Percentiles rank a stretch among this genome's conserved stretches.
These are phyloP conservation scores for Globisporangium paroecandrum DNA, from an alignment of 352 stramenopile species.

Conservation along the genomic window DNA sequence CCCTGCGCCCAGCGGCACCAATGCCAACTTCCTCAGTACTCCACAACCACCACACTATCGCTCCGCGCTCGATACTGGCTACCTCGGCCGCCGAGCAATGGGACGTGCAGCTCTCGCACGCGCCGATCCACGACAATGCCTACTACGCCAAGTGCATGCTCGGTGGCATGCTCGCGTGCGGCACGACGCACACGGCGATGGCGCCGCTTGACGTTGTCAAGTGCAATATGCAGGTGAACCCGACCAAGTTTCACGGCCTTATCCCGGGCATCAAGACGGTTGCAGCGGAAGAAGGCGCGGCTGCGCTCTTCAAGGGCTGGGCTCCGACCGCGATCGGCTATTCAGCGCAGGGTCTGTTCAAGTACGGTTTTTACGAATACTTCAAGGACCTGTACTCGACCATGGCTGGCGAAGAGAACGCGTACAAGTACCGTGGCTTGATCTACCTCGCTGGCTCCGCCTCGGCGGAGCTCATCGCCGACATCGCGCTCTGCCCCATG, in stretches of 20 bases:
- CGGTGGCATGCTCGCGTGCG: constrained; percentile 89
- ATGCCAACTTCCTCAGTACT: neutral
- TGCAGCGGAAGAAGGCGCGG: constrained; percentile 80
- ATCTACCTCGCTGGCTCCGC: constrained; percentile 92
- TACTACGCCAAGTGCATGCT: constrained; percentile 96
- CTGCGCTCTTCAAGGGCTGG: constrained; percentile 91
- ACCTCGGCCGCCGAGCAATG: constrained; percentile 73
- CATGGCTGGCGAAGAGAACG: constrained; percentile 89
- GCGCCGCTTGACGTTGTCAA: constrained; percentile 94
- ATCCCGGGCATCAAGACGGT: constrained; percentile 83
- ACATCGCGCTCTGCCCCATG: constrained; percentile 93
- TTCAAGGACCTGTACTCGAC: constrained; percentile 94
- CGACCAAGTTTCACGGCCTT: constrained; percentile 81
- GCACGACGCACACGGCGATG: constrained; percentile 91
- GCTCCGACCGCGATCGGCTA: constrained; percentile 92
- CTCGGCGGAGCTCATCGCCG: constrained; percentile 93
- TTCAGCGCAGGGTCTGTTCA: constrained; percentile 87
- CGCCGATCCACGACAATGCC: constrained; percentile 78
- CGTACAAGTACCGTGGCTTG: constrained; percentile 90
- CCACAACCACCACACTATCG: constrained; percentile 27
- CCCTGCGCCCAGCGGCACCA: constrained; percentile 49
- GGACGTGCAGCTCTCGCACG: constrained; percentile 77
- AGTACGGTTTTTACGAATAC: constrained; percentile 95
- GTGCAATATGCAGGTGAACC: constrained; percentile 94
- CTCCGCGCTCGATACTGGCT: constrained; percentile 49